Percentiles rank a stretch among this genome's conserved stretches.
phyloP scores from a whole-genome alignment of 1,284 basidiomycete species.

The Exobasidium rhododendri region DNA sequence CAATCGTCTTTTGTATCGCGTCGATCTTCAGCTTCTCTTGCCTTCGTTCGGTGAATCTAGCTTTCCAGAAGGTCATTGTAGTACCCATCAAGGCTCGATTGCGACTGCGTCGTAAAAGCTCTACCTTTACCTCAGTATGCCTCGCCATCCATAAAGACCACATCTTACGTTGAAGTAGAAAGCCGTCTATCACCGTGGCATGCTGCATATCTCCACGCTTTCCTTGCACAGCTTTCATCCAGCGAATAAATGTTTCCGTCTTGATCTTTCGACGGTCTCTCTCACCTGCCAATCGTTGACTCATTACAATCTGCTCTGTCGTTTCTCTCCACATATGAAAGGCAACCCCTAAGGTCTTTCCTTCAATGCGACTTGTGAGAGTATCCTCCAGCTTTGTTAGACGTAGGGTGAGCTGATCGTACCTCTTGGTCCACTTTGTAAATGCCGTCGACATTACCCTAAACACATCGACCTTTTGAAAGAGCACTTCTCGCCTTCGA shows the following conservation, averaged over 20 bases:
- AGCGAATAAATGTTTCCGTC: background rate
- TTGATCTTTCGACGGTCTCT: conserved; percentile 5
- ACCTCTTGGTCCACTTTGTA: background rate
- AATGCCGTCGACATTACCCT: conserved; percentile 18
- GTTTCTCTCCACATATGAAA: conserved; percentile 1
- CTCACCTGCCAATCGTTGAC: background rate
- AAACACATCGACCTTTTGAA: conserved; percentile 1
- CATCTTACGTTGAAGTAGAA: background rate
- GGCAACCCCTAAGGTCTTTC: background rate
- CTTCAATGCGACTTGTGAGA: background rate
- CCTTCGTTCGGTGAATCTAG: conserved; percentile 18
- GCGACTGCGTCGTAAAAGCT: background rate
- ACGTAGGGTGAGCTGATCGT: background rate
- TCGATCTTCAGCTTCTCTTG: conserved; percentile 11
- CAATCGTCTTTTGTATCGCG: conserved; percentile 10
- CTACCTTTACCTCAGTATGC: background rate
- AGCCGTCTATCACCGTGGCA: background rate
- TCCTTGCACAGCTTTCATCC: background rate
- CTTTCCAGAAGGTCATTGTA: conserved; percentile 18
- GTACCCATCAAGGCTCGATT: background rate
- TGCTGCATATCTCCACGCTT: background rate
- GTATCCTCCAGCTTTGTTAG: background rate
- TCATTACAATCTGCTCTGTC: background rate
- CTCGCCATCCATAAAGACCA: background rate
- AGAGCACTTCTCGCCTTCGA: conserved; percentile 6